Evolutionary conservation across 2,329 filamentous ascomycete genomes (phyloP), one percentile per base, ranked within the genome.

Genomic region (Chaetomiaceae sp.): DNA sequence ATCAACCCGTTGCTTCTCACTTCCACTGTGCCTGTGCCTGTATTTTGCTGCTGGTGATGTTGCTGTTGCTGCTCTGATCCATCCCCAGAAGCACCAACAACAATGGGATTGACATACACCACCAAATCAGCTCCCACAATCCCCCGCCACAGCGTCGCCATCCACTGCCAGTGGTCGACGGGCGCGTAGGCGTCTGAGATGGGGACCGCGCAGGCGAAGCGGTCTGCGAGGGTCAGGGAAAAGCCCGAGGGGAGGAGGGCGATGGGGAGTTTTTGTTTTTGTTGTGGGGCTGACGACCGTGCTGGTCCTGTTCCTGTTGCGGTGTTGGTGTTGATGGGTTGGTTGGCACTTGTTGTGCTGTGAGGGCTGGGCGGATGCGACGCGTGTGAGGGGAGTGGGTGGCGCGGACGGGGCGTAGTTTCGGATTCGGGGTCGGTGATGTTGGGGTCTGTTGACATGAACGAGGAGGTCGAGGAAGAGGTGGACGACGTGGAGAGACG

Each of bases 111-210:
- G 76, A 87, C 77, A 62, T 86, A 89, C 23, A 93, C 74, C 1
- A 86, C 86, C 40, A 92, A 71, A 66, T 97, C 92, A 0, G 92
- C 83, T 0, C 87, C 89, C 1, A 91, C 77, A 48, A 88, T 86
- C 9, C 89, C 89, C 9, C 91, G 83, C 92, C 92, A 97, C 19
- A 96, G 78, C 38, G 87, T 92, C 31, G 92, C 92, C 75, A 93
- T 89, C 92, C 92, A 97, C 67, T 95, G 87, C 90, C 92, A 97
- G 70, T 97, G 92, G 62, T 95, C 90, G n/a, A 87, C 78, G 0
- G 87, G 83, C 14, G 82, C 79, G 66, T 95, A 96, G 6, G 78
- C 75, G 63, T 95, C 90, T 16, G 77, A 73, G 58, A 95, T 89
- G 1, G 87, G 85, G 38, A 91, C 82, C 13, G 77, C 74, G 48